Percentiles rank a stretch among this genome's conserved stretches.
Evolutionary conservation across 108 stramenopile genomes (phyloP).

Genomic region (Licmophora abbreviata): DNA sequence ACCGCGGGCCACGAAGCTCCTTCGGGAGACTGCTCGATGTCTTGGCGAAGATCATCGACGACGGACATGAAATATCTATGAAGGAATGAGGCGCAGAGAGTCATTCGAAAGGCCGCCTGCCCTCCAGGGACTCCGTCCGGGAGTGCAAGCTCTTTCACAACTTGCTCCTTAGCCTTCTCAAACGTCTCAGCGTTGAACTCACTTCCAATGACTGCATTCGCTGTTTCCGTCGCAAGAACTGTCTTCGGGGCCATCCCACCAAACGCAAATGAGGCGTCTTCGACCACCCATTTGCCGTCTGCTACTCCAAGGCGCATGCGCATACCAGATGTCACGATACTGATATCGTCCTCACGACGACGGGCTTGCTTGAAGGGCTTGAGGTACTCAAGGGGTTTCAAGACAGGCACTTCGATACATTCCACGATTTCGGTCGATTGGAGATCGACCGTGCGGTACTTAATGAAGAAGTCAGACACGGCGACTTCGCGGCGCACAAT

Average conservation of each 20-base stretch:
- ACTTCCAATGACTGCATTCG: constrained; percentile 48
- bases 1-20: constrained; percentile 20
- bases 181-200: constrained; percentile 54
- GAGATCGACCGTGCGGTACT: constrained; percentile 82
- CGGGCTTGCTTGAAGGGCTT: constrained; percentile 92
- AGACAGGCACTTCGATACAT: constrained; percentile 64
- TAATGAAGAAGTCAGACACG: constrained; percentile 82
- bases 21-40: constrained; percentile 17
- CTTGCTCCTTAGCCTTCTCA: constrained; percentile 37
- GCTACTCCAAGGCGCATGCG: constrained; percentile 10
- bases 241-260: constrained; percentile 94
- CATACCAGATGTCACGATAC: constrained; percentile 90
- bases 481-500: constrained; percentile 46
- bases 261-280: constrained; percentile 71
- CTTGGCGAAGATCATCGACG: constrained; percentile 41
- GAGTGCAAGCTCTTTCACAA: constrained; percentile 71
- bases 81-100: constrained; percentile 83
- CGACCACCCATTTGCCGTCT: constrained; percentile 29
- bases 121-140: constrained; percentile 85
- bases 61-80: constrained; percentile 76
- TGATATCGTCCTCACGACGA: constrained; percentile 92
- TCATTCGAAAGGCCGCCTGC: constrained; percentile 83
- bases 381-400: constrained; percentile 63
- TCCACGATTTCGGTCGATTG: constrained; percentile 74
- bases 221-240: constrained; percentile 62